Evolutionary conservation across 345 rosid genomes (phyloP).

Genomic region (Heritiera littoralis): DNA sequence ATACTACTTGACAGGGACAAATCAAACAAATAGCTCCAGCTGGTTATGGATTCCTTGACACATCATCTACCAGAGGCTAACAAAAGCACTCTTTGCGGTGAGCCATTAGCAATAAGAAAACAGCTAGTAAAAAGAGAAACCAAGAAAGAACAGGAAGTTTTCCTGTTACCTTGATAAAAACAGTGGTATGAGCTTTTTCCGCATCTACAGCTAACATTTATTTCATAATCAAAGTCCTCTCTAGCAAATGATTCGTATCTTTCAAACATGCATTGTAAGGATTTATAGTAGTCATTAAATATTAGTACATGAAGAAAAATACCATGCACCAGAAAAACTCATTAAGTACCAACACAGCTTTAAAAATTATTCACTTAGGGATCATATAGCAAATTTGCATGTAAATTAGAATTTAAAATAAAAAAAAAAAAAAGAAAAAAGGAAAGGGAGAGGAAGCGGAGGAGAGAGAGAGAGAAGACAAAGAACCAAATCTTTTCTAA

Average conservation of each 20-base stretch:
- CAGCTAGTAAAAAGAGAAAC: neutral
- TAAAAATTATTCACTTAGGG: neutral
- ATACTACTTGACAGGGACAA: neutral
- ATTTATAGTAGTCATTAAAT: neutral
- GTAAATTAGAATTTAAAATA: neutral
- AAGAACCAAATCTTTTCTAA: conserved; percentile 8
- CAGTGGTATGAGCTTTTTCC: neutral
- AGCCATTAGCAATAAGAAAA: neutral
- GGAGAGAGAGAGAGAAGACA: neutral
- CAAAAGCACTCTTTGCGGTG: neutral
- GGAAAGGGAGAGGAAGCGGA: too few species aligned
- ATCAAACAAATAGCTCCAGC: conserved; percentile 2
- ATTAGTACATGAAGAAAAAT: neutral
- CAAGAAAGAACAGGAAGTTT: neutral
- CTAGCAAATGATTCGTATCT: neutral
- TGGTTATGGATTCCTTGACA: neutral
- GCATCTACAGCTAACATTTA: neutral
- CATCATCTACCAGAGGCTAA: neutral
- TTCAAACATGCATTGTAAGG: neutral
- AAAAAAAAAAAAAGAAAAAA: neutral
- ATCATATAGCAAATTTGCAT: neutral
- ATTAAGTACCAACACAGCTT: neutral
- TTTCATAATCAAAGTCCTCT: neutral
- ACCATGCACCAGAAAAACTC: neutral
- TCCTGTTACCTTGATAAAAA: neutral